Conservation (phyloP, 805 yeast species). For the Ogataea methanolica region DNA sequence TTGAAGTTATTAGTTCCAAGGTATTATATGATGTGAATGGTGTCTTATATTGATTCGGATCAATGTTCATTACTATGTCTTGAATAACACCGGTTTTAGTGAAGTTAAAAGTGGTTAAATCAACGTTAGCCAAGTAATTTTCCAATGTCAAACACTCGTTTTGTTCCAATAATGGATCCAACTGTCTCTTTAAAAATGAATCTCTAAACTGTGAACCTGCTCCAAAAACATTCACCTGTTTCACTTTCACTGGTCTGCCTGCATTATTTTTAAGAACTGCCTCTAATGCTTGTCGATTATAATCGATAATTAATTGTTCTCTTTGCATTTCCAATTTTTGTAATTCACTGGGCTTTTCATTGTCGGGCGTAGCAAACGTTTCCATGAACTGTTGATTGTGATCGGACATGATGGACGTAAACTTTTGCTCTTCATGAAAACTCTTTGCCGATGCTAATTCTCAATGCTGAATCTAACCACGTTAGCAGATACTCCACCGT, state of each 20-base stretch:
- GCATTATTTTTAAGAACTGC: constrained; percentile 27
- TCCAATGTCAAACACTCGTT: constrained; percentile 34
- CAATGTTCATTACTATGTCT: constrained; percentile 34
- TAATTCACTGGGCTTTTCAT: neutral
- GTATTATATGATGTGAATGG: constrained; percentile 18
- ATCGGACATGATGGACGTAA: constrained; percentile 6
- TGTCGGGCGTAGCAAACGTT: constrained; percentile 10
- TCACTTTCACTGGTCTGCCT: constrained; percentile 38
- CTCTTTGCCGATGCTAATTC: no score
- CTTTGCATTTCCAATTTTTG: constrained; percentile 25
- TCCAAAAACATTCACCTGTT: constrained; percentile 45
- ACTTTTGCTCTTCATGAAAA: no score
- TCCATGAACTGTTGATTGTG: constrained; percentile 22
- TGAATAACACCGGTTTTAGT: constrained; percentile 39
- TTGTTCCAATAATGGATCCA: constrained; percentile 39
- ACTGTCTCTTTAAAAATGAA: constrained; percentile 40
- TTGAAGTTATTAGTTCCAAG: constrained; percentile 24
- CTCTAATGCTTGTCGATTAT: constrained; percentile 25
- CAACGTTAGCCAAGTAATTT: constrained; percentile 38
- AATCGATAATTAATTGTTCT: constrained; percentile 24
- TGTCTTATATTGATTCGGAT: constrained; percentile 14
- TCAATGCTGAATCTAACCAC: no score
- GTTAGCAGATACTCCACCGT: no score
- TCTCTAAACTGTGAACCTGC: constrained; percentile 39
- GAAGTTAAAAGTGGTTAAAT: constrained; percentile 39